phyloP scores from a whole-genome alignment of 208 protist genomes.

The Herpetomonas samuelpessoai region DNA sequence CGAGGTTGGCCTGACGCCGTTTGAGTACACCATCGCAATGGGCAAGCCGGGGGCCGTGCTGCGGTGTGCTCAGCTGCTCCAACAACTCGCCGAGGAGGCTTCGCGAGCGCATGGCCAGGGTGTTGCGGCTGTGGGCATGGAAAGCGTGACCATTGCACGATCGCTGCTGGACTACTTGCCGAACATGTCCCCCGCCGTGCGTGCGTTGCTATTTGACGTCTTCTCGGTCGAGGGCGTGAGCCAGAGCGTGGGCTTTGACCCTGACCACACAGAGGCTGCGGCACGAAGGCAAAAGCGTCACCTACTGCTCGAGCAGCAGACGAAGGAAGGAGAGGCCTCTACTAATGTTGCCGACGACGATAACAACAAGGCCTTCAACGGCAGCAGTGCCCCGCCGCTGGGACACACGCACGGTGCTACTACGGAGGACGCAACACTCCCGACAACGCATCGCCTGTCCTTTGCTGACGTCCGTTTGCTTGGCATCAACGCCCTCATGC shows the following conservation, averaged over 20 bases:
- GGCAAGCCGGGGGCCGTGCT: constrained; percentile 55
- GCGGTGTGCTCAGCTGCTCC: constrained; percentile 52
- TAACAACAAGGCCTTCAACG: neutral
- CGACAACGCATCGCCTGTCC: constrained; percentile 25
- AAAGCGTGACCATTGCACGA: constrained; percentile 23
- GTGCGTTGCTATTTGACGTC: constrained; percentile 69
- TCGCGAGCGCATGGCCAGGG: neutral
- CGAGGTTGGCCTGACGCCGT: constrained; percentile 49
- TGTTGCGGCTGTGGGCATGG: neutral
- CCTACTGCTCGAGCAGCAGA: neutral
- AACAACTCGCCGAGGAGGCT: constrained; percentile 27
- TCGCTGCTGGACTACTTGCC: constrained; percentile 48
- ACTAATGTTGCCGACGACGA: neutral
- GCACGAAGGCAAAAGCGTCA: neutral
- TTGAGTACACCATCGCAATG: constrained; percentile 67
- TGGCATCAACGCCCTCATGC: constrained; percentile 47
- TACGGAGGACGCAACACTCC: neutral
- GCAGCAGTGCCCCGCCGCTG: neutral
- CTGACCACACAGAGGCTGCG: neutral
- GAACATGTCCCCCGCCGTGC: constrained; percentile 59
- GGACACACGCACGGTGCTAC: neutral
- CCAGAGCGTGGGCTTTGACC: constrained; percentile 42
- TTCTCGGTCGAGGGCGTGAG: constrained; percentile 53
- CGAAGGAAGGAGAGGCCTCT: neutral
- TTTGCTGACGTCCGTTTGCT: constrained; percentile 78